Evolutionary conservation across 2,329 filamentous ascomycete species (phyloP), one percentile per base, ranked within the genome.

Genomic region (Aspergillus felis): DNA sequence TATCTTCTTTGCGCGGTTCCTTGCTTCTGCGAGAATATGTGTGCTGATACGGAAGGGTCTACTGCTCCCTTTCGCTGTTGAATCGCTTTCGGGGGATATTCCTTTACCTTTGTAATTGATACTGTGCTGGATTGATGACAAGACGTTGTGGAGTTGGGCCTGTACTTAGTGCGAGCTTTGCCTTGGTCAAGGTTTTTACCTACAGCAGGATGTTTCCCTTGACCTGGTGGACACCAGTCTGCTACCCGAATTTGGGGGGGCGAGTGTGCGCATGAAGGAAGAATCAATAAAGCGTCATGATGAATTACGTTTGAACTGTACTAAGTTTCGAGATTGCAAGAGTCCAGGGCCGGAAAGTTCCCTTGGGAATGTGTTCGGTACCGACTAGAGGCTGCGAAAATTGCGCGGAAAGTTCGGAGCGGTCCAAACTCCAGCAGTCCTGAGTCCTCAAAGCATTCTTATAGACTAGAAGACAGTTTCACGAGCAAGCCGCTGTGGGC

Each of bases 121-220:
- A 32, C 1, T 32, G 29, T 32, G 29, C 29, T 32, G 10, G 29
- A 10, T 32, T 32, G 41, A 42, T 20, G 41, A 14, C 29, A 32
- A 32, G 10, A 1, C 10, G 1, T 32, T 14, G 4, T 4, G 4
- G 4, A 32, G 42, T 22, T 42, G 38, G 38, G 38, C 38, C 17
- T 46, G 42, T 46, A 46, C 22, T 22, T 22, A 22, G 20, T 46
- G 10, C 10, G 20, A 24, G 20, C 10, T 22, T 12, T 57, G 55
- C 58, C 60, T 58, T 51, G 60, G 56, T 50, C 61, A 58, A 59
- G 63, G 63, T 58, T 65, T 65, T 61, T 57, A 49, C 57, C 63
- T 50, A 38, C 44, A 29, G 3, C 10, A 22, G 51, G 57, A 57
- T 51, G 55, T 61, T 65, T 63, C 48, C 59, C 63, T 65, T 57